Evolutionary conservation across 192 early-diverging fungal species (phyloP), one percentile per base, ranked within the genome.

Genomic region (Backusella psychrophila): DNA sequence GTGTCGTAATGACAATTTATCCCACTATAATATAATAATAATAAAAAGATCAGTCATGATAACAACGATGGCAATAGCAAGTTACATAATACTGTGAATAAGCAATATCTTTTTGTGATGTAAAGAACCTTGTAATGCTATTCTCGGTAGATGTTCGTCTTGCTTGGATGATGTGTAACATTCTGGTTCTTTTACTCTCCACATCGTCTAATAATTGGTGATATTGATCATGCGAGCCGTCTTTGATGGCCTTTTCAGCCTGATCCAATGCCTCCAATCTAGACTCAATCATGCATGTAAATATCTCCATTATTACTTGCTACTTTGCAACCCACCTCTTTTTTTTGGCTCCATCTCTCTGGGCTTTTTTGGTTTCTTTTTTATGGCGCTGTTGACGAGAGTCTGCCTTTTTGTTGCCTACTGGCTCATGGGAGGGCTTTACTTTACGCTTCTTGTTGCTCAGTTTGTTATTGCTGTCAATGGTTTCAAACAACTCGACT

Each of bases 141-240:
- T 23, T 52, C 72, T 78, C 73, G 31, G 70, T 63, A 3, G 75
- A 36, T 56, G 53, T n/a, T 21, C 73, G 72, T n/a, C 76, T 73
- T 52, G 36, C 56, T 71, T 81, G 36, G 9, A 77, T 70, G 8
- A 29, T 52, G 36, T 44, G 35, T 41, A 70, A n/a, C 63, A 78
- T 81, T 23, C 75, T 69, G 5, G 41, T 66, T 36, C 76, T 52
- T 39, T 75, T 81, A 4, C 74, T 29, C 65, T 81, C 73, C 39
- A 78, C 72, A 14, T 81, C 73, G 9, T 66, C 29, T 0, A 81
- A 42, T 1, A 81, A 35, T 49, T 53, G 33, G 34, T 74, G 76
- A 68, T 81, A 81, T 23, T 81, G 73, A 6, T 59, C 38, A 72
- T 81, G 80, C n/a, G 76, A 75, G 2, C 76, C 73, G 31, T 81